phyloP scores from a whole-genome alignment of 768 basidiomycete genomes.

The Psilocybe subaeruginosa region DNA sequence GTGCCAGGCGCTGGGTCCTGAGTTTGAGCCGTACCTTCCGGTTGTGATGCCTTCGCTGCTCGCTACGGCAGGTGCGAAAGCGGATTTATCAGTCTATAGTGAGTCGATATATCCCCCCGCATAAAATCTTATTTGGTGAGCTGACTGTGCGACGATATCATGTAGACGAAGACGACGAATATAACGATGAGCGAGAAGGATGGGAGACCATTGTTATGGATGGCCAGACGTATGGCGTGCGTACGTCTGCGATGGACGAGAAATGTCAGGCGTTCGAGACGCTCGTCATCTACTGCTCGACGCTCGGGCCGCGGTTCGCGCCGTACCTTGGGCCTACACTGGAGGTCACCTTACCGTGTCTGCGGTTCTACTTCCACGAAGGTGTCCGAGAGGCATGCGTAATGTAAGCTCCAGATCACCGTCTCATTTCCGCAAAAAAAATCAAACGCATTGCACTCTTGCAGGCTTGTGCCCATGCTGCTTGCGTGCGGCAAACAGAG shows the following conservation, averaged over 20 bases:
- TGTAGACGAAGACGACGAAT: constrained; percentile 57
- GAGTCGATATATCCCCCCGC: constrained; percentile 18
- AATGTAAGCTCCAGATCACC: constrained; percentile 50
- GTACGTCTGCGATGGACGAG: constrained; percentile 82
- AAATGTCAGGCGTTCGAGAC: constrained; percentile 90
- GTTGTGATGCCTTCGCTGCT: constrained; percentile 84
- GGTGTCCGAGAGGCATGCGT: constrained; percentile 81
- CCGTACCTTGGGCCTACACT: constrained; percentile 75
- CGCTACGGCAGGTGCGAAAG: constrained; percentile 76
- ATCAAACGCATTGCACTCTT: neutral
- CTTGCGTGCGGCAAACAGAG: constrained; percentile 69
- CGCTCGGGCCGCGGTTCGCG: constrained; percentile 65
- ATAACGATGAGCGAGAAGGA: constrained; percentile 63
- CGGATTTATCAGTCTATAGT: constrained; percentile 78
- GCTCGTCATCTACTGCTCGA: constrained; percentile 78
- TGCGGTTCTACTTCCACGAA: constrained; percentile 83
- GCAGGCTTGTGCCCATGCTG: constrained; percentile 73
- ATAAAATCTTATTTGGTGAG: neutral
- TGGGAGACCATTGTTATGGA: constrained; percentile 83
- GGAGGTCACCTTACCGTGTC: constrained; percentile 69
- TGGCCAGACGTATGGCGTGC: constrained; percentile 75
- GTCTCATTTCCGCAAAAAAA: neutral
- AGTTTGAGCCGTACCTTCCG: constrained; percentile 87
- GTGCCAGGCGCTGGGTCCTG: constrained; percentile 80
- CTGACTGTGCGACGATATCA: neutral